Base-by-base conservation (phyloP, 768 basidiomycete genomes). In the Boletus edulis region DNA sequence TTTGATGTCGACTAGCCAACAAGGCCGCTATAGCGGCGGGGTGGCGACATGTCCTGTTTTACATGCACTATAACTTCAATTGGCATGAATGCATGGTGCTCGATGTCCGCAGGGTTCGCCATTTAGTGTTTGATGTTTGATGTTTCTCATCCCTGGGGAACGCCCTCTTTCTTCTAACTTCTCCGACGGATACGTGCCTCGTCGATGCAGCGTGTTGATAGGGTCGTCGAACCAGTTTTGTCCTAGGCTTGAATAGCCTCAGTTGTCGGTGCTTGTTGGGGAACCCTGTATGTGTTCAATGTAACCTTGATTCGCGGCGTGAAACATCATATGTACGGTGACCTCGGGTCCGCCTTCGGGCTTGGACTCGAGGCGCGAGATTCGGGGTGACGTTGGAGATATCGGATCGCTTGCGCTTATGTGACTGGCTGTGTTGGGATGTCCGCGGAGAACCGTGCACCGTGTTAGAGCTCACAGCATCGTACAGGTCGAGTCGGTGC, bases 131-230 rank as follows among this genome's bases (percentile, higher is more conserved):
- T 6, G 24, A 24, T 24, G 5, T 24, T 24, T 6, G 24, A 24
- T 24, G 24, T 24, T 24, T 5, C 24, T 24, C 22, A 24, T 24
- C 22, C 22, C 22, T 24, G 22, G 22, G 22, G 22, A 24, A 24
- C 24, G 24, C 24, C 24, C 24, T 24, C 24, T 24, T 24, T 24
- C 24, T 24, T 24, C 24, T 5, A 24, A 24, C 24, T 24, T 24
- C 24, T 24, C 24, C 24, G 24, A 24, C 24, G 24, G 24, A 24
- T 5, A 24, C 24, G 5, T 24, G 31, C 65, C 65, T 64, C 65
- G 65, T 64, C 64, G 58, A 58, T 67, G 49, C 62, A 50, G 53
- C 64, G 44, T 65, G 64, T 58, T 44, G 41, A 48, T 39, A 65
- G 63, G 63, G 63, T 66, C 63, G 49, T 4, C 15, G 48, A n/a